Evolutionary conservation across 2,329 filamentous ascomycete species (phyloP).

Genomic region (Fusarium compactum): DNA sequence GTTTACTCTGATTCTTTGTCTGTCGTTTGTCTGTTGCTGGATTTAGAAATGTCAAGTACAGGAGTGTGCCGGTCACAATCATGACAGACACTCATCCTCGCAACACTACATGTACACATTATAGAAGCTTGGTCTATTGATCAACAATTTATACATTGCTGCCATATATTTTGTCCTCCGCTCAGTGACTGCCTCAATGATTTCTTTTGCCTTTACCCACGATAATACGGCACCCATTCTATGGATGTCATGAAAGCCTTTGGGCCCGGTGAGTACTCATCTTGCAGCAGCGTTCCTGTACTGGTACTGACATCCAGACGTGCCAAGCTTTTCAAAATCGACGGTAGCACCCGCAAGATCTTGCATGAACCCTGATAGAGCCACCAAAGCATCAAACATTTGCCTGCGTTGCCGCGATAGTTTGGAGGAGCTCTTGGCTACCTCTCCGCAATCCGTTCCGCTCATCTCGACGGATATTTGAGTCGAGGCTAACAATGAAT

Average conservation of each 20-base stretch:
- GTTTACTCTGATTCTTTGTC: conserved; percentile 53
- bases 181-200: not conserved
- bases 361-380: conserved; percentile 20
- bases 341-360: conserved; percentile 11
- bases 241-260: not conserved
- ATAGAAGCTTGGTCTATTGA: conserved; percentile 41
- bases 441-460: conserved; percentile 14
- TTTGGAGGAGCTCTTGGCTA: not conserved
- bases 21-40: conserved; percentile 49
- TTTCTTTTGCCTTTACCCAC: not conserved
- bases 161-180: conserved; percentile 11
- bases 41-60: conserved; percentile 45
- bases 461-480: conserved; percentile 41
- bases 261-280: not conserved
- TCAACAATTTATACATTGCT: conserved; percentile 47
- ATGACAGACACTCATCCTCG: conserved; percentile 44
- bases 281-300: not conserved
- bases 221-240: not conserved
- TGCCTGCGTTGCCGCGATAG: conserved; percentile 18
- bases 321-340: conserved; percentile 20
- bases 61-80: conserved; percentile 51
- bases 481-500: conserved; percentile 38
- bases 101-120: conserved; percentile 45
- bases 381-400: conserved; percentile 3
- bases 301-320: not conserved